These are phyloP conservation scores for Leccinum uliginosum DNA, from an alignment of 768 basidiomycete species.

Conservation along the genomic window DNA sequence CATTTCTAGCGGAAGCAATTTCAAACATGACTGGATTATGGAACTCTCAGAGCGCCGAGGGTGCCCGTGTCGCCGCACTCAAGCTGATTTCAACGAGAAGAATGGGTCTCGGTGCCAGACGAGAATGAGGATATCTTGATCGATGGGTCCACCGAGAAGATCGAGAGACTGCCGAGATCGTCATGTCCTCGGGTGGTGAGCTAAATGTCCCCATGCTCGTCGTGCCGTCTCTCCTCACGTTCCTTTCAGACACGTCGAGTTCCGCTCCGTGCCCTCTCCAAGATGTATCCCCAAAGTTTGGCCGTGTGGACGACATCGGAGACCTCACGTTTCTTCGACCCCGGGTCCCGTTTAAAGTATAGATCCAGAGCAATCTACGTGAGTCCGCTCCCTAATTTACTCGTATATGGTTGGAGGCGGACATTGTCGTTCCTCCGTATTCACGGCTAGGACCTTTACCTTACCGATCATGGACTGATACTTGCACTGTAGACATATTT, in stretches of 20 bases:
- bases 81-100: conserved; percentile 96
- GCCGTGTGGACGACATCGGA: conserved; percentile 95
- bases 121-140: conserved; percentile 89
- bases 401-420: not conserved
- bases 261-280: conserved; percentile 77
- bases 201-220: conserved; percentile 35
- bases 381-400: conserved; percentile 29
- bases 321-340: conserved; percentile 96
- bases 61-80: conserved; percentile 79
- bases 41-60: conserved; percentile 57
- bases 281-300: conserved; percentile 99
- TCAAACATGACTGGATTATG: conserved; percentile 45
- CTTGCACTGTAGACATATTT: conserved; percentile 71
- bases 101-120: conserved; percentile 99
- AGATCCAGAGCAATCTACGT: conserved; percentile 91
- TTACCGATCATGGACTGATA: conserved; percentile 9
- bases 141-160: conserved; percentile 92
- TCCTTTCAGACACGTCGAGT: conserved; percentile 53
- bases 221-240: conserved; percentile 4
- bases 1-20: not conserved
- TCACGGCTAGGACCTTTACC: conserved; percentile 22
- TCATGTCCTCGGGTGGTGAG: conserved; percentile 82
- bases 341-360: conserved; percentile 90
- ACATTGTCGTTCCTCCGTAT: conserved; percentile 3
- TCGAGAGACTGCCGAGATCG: conserved; percentile 75